These are phyloP conservation scores for Hibiscus mutabilis DNA, from an alignment of 345 rosid genomes.

Conservation along the genomic window DNA sequence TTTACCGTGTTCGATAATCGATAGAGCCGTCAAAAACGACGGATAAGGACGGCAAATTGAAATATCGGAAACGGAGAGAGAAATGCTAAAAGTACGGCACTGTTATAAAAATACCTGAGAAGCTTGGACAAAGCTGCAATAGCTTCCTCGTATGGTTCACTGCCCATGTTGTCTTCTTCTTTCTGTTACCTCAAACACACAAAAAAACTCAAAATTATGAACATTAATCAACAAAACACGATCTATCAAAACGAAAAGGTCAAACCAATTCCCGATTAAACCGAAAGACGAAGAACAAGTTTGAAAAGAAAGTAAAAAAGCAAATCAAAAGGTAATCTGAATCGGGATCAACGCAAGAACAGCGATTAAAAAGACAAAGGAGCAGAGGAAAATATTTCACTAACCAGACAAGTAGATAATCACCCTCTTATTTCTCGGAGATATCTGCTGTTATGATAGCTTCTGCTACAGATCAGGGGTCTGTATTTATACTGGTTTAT, in stretches of 20 bases:
- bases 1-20: background rate
- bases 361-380: background rate
- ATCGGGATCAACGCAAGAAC: conserved; percentile 8
- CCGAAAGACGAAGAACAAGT: background rate
- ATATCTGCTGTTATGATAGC: background rate
- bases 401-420: background rate
- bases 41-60: background rate
- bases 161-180: conserved; percentile 57
- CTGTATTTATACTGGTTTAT: conserved; percentile 1
- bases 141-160: conserved; percentile 63
- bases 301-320: background rate
- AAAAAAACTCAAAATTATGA: background rate
- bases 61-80: background rate
- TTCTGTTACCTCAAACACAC: conserved; percentile 9
- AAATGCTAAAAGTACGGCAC: background rate
- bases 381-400: background rate
- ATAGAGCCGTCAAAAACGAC: background rate
- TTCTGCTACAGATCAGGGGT: background rate
- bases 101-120: conserved; percentile 50
- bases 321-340: conserved; percentile 10
- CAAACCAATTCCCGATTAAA: background rate
- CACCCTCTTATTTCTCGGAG: background rate
- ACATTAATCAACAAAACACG: background rate
- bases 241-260: background rate
- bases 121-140: conserved; percentile 69